Percentiles rank a stretch among this genome's conserved stretches.
Conservation (phyloP, 2,329 filamentous ascomycete genomes). For the Fusarium scirpi region DNA sequence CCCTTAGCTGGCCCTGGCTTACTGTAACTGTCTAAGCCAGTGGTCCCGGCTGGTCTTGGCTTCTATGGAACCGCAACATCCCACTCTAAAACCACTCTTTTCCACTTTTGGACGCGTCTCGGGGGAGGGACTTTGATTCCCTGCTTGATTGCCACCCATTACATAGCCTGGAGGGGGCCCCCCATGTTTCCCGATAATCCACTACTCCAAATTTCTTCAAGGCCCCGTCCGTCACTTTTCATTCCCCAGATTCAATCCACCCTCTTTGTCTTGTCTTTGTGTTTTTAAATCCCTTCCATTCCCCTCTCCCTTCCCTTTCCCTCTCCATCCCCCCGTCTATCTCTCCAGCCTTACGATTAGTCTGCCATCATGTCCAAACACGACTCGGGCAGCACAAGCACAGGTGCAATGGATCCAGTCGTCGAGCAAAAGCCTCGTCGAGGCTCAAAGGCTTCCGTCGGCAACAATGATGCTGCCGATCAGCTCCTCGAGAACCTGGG, state of each 20-base stretch:
- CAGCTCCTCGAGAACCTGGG: constrained; percentile 72
- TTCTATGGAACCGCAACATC: neutral
- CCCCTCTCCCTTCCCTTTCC: neutral
- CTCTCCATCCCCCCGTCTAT: neutral
- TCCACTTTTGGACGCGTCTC: neutral
- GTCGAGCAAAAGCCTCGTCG: constrained; percentile 46
- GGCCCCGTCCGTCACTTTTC: constrained; percentile 11
- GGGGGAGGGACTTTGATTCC: neutral
- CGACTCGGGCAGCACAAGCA: constrained; percentile 39
- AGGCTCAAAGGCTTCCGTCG: constrained; percentile 42
- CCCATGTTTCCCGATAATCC: constrained; percentile 10
- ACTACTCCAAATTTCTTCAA: constrained; percentile 35
- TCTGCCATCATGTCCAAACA: constrained; percentile 32
- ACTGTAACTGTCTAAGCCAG: too few species aligned
- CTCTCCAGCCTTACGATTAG: too few species aligned
- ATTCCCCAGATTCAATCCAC: constrained; percentile 27
- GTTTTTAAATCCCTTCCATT: constrained; percentile 26
- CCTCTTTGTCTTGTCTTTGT: neutral
- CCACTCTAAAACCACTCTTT: neutral
- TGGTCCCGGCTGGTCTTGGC: neutral
- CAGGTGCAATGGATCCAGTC: constrained; percentile 35
- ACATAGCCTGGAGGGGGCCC: neutral
- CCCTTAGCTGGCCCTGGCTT: neutral
- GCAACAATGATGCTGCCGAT: constrained; percentile 63
- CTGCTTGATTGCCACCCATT: constrained; percentile 24